Percentiles rank a stretch among this genome's conserved stretches.
Conservation (phyloP, 2,329 filamentous ascomycete genomes). For the Hypocrella siamensis region DNA sequence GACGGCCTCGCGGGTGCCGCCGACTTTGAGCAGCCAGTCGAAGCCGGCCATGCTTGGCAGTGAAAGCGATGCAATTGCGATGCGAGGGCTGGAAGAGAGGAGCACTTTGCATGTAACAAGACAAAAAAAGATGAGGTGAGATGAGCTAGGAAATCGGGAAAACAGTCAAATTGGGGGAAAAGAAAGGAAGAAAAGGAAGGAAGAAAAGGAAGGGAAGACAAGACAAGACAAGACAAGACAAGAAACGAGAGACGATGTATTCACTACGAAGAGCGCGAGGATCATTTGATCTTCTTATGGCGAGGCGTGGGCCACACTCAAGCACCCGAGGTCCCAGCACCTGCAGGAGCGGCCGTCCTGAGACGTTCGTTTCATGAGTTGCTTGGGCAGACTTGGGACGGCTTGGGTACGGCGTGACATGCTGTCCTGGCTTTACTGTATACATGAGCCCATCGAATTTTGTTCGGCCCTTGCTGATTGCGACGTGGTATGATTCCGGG, state of each 20-base stretch:
- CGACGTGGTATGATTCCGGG: too few relatives aligned
- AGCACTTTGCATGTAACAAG: too few relatives aligned
- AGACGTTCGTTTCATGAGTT: slow-evolving; percentile 7
- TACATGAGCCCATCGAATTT: too few relatives aligned
- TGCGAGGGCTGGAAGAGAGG: neutral
- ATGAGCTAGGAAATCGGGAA: neutral
- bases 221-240: neutral
- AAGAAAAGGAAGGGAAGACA: neutral
- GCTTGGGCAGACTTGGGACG: too few relatives aligned
- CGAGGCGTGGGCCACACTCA: too few relatives aligned
- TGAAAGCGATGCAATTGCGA: too few relatives aligned
- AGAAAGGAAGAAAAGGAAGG: neutral
- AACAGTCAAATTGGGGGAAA: neutral
- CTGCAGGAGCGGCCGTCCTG: slow-evolving; percentile 3
- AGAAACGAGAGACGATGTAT: neutral
- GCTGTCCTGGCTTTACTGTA: too few relatives aligned
- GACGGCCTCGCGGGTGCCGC: slow-evolving; percentile 41
- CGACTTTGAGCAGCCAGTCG: slow-evolving; percentile 39
- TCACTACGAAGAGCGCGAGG: too few relatives aligned
- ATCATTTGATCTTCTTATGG: too few relatives aligned
- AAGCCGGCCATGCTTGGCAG: slow-evolving; percentile 37
- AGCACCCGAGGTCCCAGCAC: slow-evolving; percentile 1
- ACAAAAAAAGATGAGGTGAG: neutral
- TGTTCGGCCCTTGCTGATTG: too few relatives aligned
- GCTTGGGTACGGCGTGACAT: too few relatives aligned